Evolutionary conservation across 352 stramenopile species (phyloP).

Genomic region (Ophiocytium majus): DNA sequence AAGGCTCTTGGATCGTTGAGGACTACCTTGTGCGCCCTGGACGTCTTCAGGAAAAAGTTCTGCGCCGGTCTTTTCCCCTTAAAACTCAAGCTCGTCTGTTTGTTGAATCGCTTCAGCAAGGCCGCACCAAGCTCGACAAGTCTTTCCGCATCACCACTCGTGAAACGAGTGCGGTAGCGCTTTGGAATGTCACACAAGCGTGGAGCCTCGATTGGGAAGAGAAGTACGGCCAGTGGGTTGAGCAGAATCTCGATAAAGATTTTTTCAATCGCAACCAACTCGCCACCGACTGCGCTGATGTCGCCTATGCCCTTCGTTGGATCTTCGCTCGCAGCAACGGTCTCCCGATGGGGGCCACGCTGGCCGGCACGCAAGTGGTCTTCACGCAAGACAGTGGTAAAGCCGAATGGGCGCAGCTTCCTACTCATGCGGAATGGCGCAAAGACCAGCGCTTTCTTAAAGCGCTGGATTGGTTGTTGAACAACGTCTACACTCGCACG

Average conservation of each 20-base stretch:
- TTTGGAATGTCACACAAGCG: too few relatives aligned
- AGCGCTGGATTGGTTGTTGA: not conserved
- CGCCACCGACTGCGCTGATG: not conserved
- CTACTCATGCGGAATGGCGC: not conserved
- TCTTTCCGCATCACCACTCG: too few relatives aligned
- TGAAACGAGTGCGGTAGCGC: too few relatives aligned
- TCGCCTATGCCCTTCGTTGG: slow-evolving; percentile 9
- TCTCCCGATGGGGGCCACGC: not conserved
- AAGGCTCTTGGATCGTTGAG: too few relatives aligned
- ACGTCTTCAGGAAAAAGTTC: too few relatives aligned
- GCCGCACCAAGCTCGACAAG: too few relatives aligned
- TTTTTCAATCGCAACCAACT: not conserved
- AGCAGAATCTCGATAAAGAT: not conserved
- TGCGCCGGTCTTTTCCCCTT: too few relatives aligned
- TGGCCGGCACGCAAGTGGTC: not conserved
- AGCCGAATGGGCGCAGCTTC: not conserved
- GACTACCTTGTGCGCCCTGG: too few relatives aligned
- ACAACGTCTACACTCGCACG: not conserved
- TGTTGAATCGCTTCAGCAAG: too few relatives aligned
- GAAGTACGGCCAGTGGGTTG: not conserved
- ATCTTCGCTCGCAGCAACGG: not conserved
- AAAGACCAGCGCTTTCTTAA: not conserved
- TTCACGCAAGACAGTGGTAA: not conserved
- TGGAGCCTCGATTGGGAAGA: too few relatives aligned
- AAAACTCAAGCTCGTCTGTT: too few relatives aligned